Evolutionary conservation across 176 grass and related monocot genomes (phyloP), one percentile per base, ranked within the genome.

Genomic region (Paspalum notatum): DNA sequence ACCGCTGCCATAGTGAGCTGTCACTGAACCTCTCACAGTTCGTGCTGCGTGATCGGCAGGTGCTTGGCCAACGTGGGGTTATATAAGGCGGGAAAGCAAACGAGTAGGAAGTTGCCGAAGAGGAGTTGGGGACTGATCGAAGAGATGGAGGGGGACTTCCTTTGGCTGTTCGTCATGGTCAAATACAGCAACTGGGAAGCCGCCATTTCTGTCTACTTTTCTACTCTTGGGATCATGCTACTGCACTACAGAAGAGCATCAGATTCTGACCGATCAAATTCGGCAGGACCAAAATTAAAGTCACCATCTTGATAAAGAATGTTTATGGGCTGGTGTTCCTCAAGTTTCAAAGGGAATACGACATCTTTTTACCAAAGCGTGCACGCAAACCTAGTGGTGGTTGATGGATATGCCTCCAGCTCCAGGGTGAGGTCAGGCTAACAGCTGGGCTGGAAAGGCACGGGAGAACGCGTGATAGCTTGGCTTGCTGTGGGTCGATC

Each of bases 401-500:
- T 49, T 25, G 8, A 27, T 46, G 22, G 13, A 40, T 1, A 7
- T 65, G 22, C 25, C 7, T 72, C 40, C 39, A 41, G 8, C 40
- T 58, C 53, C 22, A 59, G 11, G 10, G 20, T 20, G 51, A 54
- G 51, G n/a, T 58, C 54, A 57, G 54, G 8, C 6, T 13, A 25
- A 40, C 73, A 83, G 80, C 80, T 78, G 56, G 57, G 63, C 25
- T 3, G 80, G 80, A 87, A 77, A 87, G 72, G 22, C 51, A 87
- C 47, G 4, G 54, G 24, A 45, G 71, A 70, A 55, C 21, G 15
- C 39, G 2, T 32, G 32, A 1, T 32, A 32, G 32, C 32, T 1
- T 38, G 58, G 9, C 24, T 48, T 32, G 8, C 26, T 38, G 9
- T 64, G 72, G 52, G 18, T 74, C 42, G 1, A 0, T 7, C 1